phyloP scores from a whole-genome alignment of 1,284 basidiomycete genomes.

The Austropuccinia psidii region DNA sequence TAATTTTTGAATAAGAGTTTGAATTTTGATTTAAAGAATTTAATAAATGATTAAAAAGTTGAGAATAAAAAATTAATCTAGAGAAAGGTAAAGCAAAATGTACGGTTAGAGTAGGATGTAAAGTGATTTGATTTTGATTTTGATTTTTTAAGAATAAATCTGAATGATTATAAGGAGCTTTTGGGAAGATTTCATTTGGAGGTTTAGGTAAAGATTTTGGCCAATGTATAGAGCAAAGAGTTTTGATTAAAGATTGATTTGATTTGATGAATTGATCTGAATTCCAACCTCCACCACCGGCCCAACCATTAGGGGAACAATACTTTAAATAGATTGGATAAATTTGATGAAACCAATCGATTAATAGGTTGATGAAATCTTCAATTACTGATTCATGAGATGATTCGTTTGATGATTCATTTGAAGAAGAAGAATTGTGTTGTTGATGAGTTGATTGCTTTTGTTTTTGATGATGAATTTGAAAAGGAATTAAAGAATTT shows the following conservation, averaged over 20 bases:
- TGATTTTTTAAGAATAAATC: constrained; percentile 3
- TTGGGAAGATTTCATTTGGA: constrained; percentile 12
- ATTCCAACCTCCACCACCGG: constrained; percentile 17
- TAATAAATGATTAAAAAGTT: background rate
- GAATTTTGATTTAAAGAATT: constrained; percentile 2
- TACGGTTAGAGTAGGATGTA: constrained; percentile 17
- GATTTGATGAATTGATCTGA: background rate
- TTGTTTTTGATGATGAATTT: background rate
- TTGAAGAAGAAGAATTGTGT: too few species aligned
- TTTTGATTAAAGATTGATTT: background rate
- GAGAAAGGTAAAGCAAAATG: constrained; percentile 31
- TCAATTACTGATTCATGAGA: too few species aligned
- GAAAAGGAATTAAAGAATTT: background rate
- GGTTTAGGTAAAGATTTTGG: constrained; percentile 4
- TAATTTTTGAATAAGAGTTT: too few species aligned
- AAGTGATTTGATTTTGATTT: background rate
- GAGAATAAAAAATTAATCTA: constrained; percentile 19
- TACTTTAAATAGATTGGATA: constrained; percentile 9
- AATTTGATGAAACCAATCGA: background rate
- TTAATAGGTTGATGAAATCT: background rate
- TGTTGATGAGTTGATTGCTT: too few species aligned
- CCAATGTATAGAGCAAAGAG: constrained; percentile 10
- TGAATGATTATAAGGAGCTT: constrained; percentile 4
- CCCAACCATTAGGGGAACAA: constrained; percentile 23
- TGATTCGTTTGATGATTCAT: too few species aligned